Base-by-base conservation (phyloP, 306 rosid genomes). In the Oemleria cerasiformis region DNA sequence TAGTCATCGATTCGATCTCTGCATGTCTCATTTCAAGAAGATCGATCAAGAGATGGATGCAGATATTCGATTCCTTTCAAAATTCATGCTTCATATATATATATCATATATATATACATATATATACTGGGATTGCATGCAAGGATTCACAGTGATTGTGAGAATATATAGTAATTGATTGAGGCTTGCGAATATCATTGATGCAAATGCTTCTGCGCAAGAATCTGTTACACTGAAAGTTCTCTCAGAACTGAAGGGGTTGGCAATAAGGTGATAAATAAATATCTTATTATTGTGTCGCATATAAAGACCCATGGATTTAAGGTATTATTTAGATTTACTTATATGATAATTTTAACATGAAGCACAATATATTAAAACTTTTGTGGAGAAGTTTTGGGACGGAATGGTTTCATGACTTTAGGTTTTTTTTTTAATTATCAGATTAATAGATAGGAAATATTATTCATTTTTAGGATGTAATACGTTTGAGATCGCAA, bases 121-220 rank as follows among this genome's bases (percentile, higher is more conserved):
- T 30, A 34, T 38, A 39, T 54, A 9, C 50, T 16, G 23, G 73
- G 80, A 58, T 61, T 76, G 75, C 80, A 70, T 69, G 72, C 78
- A 65, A 73, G 63, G 25, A 50, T 62, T 65, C 23, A 16, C 19
- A 17, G 54, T 30, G 56, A 16, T 47, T 56, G 20, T 45, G 34
- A 55, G 8, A 23, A 2, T 23, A 23, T 23, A 12, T 51, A 7
- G 56, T n/a, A n/a, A 16, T 7, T 4, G 21, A 51, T 51, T 51
- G 23, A 51, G 21, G 56, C 56, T 17, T 50, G 8, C 56, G 4
- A 2, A 8, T n/a, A 51, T n/a, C 21, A 51, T n/a, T 21, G 23
- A 25, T 23, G 36, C 36, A 30, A 1, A 30, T 30, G 3, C 36
- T 30, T 30, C 36, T 2, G 3, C 36, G 36, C 36, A 1, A 30